Conservation (phyloP, 495 filamentous ascomycete species). For the Annulohypoxylon stygium region DNA sequence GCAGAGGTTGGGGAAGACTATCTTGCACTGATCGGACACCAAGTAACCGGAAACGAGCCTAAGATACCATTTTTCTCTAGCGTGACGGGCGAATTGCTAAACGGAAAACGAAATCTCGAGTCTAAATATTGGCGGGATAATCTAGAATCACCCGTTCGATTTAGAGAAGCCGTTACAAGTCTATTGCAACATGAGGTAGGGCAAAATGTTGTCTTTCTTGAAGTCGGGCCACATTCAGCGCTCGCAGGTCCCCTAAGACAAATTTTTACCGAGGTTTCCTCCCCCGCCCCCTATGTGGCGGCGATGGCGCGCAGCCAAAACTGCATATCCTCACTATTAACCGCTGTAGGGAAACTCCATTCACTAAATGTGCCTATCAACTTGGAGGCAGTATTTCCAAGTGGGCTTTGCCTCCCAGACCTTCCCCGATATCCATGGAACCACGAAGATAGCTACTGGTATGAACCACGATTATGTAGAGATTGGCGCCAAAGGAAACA, state of each 20-base stretch:
- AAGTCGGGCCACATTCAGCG: slow-evolving; percentile 70
- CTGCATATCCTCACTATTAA: slow-evolving; percentile 46
- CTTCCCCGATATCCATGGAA: slow-evolving; percentile 58
- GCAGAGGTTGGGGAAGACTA: slow-evolving; percentile 42
- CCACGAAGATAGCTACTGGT: slow-evolving; percentile 56
- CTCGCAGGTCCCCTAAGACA: slow-evolving; percentile 64
- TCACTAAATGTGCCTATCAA: slow-evolving; percentile 54
- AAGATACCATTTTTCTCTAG: slow-evolving; percentile 49
- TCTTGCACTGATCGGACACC: slow-evolving; percentile 33
- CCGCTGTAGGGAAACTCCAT: slow-evolving; percentile 49
- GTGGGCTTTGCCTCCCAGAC: slow-evolving; percentile 30
- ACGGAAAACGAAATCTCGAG: slow-evolving; percentile 21
- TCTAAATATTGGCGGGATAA: slow-evolving; percentile 49
- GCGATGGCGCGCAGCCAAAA: slow-evolving; percentile 50
- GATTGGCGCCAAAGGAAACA: slow-evolving; percentile 57
- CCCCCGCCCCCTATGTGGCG: slow-evolving; percentile 48
- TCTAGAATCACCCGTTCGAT: slow-evolving; percentile 50
- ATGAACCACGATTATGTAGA: slow-evolving; percentile 54
- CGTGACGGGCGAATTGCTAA: slow-evolving; percentile 46
- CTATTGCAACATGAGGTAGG: slow-evolving; percentile 32
- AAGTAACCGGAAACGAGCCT: slow-evolving; percentile 31
- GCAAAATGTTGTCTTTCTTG: slow-evolving; percentile 56
- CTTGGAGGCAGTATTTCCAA: slow-evolving; percentile 47
- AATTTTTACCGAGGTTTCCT: slow-evolving; percentile 53
- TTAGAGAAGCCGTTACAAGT: slow-evolving; percentile 46